Base-by-base conservation (phyloP, 805 yeast species). In the Nadsonia fulvescens region DNA sequence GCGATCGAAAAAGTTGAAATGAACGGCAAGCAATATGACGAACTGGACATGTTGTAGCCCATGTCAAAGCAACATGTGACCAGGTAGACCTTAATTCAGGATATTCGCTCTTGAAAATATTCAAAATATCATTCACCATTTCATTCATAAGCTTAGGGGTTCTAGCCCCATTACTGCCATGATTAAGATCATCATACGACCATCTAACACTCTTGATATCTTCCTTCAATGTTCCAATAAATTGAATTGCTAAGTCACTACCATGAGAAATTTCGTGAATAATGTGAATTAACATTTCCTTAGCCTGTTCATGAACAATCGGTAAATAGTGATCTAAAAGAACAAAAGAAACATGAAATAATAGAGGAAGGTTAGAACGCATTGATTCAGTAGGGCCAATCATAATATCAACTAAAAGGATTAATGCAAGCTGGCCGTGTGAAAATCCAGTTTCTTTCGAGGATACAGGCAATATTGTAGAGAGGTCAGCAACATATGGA, bases 21-120 rank as follows among this genome's bases (percentile, higher is more conserved):
- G 96, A 83, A 14, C 98, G 63, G 37, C 98, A 89, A 0, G 99
- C 98, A 37, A 89, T 66, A 45, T 91, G 99, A 42, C 95, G 63
- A 2, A 86, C 96, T 2, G 95, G 91, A 53, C 96, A 89, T 2
- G 93, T 73, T 0, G 98, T 89, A 0, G 98, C 95, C 98, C 98
- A 89, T 15, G 63, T 60, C 18, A 91, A 56, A 0, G 96, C 74
- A 3, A 66, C 68, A 17, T 72, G 55, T 26, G 92, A 73, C 98
- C 98, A 89, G 26, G 73, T 77, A 21, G 64, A 64, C 43, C 75
- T 91, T 20, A 82, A 53, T 8, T 41, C 49, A 1, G 70, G 64
- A 13, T 25, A 20, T 5, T 28, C 27, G 8, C 23, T 13, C 4
- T 32, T 42, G 37, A 81, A 68, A 1, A 76, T 58, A 13, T 60